Conservation (phyloP, 306 rosid genomes). For the Begonia loranthoides region DNA sequence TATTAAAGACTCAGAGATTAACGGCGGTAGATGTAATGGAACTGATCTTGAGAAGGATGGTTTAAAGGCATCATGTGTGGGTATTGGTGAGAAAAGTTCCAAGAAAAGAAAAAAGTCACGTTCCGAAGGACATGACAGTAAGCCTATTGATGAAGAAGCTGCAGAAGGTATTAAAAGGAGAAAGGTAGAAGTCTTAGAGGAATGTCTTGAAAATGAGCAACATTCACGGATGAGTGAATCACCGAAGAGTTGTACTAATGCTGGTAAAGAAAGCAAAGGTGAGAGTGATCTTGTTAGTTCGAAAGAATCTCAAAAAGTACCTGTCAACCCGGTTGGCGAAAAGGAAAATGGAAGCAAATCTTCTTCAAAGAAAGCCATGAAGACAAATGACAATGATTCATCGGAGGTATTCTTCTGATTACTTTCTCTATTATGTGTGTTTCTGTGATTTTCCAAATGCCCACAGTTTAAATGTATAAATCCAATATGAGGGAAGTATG, state of each 20-base stretch:
- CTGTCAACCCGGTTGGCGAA: constrained; percentile 9
- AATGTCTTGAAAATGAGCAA: constrained; percentile 21
- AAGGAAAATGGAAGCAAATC: constrained; percentile 27
- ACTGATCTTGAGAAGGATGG: constrained; percentile 19
- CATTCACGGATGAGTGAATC: constrained; percentile 11
- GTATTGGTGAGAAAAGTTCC: constrained; percentile 33
- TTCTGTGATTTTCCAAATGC: background rate
- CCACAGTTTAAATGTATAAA: too few relatives aligned
- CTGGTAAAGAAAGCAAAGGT: constrained; percentile 4
- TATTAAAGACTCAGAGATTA: constrained; percentile 6
- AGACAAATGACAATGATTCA: constrained; percentile 44
- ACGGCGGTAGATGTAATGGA: constrained; percentile 9
- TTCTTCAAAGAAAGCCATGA: constrained; percentile 23
- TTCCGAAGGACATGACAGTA: constrained; percentile 34
- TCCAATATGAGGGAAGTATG: too few relatives aligned
- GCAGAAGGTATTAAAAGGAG: constrained; percentile 48
- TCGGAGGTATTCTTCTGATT: constrained; percentile 39
- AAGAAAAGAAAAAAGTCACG: constrained; percentile 54
- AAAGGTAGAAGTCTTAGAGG: constrained; percentile 25
- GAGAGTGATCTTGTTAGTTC: constrained; percentile 7
- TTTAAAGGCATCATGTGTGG: constrained; percentile 15
- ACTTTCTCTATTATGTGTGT: background rate
- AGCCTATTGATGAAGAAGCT: constrained; percentile 21
- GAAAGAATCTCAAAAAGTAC: constrained; percentile 11
- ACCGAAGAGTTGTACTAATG: constrained; percentile 11